Base-by-base conservation (phyloP, 768 basidiomycete genomes). In the Serendipita sp. region DNA sequence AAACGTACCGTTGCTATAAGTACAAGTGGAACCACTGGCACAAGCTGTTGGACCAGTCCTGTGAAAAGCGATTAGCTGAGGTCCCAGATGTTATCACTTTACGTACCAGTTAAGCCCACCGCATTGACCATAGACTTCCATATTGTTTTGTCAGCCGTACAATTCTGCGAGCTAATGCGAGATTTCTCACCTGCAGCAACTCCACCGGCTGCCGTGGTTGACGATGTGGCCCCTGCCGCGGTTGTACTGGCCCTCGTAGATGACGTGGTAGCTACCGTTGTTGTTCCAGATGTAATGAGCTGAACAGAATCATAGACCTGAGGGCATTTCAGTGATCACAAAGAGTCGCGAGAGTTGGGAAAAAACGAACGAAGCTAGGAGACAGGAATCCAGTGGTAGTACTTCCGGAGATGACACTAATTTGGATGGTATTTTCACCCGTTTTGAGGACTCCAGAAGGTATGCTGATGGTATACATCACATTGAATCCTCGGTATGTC, bases 401-500 rank as follows among this genome's bases (percentile, higher is more conserved):
- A 69, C 75, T 77, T 30, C 79, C 79, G 64, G 78, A 79, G 63
- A 76, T 75, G 56, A 74, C 73, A 63, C 74, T 76, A 69, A 80
- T 79, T 8, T 69, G 67, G 64, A 80, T 77, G 28, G 76, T 78
- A 68, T 79, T 80, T 3, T n/a, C 44, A 11, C 78, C 77, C 44
- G 75, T 68, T 15, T 77, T 71, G 44, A 79, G 68, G 16, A 70
- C 70, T 68, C 77, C 77, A 15, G 76, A 18, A 16, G 48, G 48
- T 7, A 51, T 51, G 30, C n/a, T 51, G 48, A 51, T 16, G 8
- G 48, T 51, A 51, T 51, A 51, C 48, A 51, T 51, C 18, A 51
- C 30, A 51, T 51, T 51, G 7, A 5, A 45, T 13, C 79, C 79
- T 41, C 79, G 76, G 77, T 78, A 81, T 28, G 78, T 80, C 13